Conservation (phyloP, 2,329 filamentous ascomycete genomes). For the Incumbomyces lentus region DNA sequence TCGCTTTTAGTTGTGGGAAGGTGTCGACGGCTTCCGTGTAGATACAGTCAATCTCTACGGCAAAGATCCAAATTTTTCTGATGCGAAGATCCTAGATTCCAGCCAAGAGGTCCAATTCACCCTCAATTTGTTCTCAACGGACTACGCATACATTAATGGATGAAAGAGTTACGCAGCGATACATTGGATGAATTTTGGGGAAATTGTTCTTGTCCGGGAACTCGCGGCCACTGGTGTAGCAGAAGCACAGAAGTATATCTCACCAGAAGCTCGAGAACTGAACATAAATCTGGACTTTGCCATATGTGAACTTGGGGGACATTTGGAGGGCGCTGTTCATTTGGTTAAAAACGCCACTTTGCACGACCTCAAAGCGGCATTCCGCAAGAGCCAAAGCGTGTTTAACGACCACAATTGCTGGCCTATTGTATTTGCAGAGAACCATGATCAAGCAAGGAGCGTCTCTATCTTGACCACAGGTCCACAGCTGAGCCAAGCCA, state of each 20-base stretch:
- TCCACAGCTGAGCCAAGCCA: constrained; percentile 38
- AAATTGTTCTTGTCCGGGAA: too few relatives aligned
- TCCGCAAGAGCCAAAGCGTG: constrained; percentile 42
- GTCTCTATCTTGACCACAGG: constrained; percentile 44
- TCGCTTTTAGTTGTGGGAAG: constrained; percentile 62
- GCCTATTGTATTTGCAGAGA: constrained; percentile 53
- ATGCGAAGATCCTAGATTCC: constrained; percentile 38
- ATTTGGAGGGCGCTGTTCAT: too few relatives aligned
- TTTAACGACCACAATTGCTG: constrained; percentile 40
- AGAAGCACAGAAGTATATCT: constrained; percentile 34
- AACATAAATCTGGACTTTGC: too few relatives aligned
- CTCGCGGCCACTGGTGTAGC: constrained; percentile 47
- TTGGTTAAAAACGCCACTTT: too few relatives aligned
- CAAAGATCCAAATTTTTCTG: constrained; percentile 44
- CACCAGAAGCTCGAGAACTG: constrained; percentile 40
- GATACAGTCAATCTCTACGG: constrained; percentile 57
- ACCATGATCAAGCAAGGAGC: constrained; percentile 54
- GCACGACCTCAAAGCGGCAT: constrained; percentile 21
- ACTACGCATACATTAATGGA: constrained; percentile 3
- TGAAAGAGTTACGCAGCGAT: constrained; percentile 54
- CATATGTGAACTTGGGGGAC: too few relatives aligned
- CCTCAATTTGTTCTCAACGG: too few relatives aligned
- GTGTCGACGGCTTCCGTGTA: constrained; percentile 57
- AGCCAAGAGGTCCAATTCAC: background rate
- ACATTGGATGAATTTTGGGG: constrained; percentile 63